These are phyloP conservation scores for Quercus variabilis DNA, from an alignment of 306 rosid species.

Conservation along the genomic window DNA sequence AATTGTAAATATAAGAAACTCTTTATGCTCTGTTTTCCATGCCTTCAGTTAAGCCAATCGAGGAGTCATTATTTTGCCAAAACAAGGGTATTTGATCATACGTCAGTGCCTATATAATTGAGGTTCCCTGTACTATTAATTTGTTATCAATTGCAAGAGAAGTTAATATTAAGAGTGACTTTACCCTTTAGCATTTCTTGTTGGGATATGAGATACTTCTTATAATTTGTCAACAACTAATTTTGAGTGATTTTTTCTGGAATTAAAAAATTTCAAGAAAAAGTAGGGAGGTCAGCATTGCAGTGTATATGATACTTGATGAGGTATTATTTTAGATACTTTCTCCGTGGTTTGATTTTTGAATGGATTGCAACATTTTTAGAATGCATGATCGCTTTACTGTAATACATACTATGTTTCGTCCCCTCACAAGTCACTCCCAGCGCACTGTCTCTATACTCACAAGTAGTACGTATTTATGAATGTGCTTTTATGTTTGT, in stretches of 20 bases:
- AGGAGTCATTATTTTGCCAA: not conserved
- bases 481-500: not conserved
- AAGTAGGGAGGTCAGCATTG: not conserved
- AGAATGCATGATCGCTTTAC: not conserved
- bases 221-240: not conserved
- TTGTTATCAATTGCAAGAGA: not conserved
- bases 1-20: not conserved
- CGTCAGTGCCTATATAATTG: not conserved
- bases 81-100: not conserved
- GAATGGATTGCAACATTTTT: not conserved
- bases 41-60: not conserved
- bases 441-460: not conserved
- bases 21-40: not conserved
- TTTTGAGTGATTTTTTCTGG: not conserved
- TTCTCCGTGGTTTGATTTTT: not conserved
- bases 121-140: not conserved
- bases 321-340: conserved; percentile 47
- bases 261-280: not conserved
- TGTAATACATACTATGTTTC: not conserved
- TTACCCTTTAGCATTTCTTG: not conserved
- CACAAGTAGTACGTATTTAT: not conserved
- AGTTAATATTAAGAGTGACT: not conserved
- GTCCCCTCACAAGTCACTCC: not conserved
- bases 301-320: conserved; percentile 78
- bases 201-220: not conserved